These are phyloP conservation scores for Ganoderma boninense DNA, from an alignment of 1,284 basidiomycete genomes.

Conservation along the genomic window DNA sequence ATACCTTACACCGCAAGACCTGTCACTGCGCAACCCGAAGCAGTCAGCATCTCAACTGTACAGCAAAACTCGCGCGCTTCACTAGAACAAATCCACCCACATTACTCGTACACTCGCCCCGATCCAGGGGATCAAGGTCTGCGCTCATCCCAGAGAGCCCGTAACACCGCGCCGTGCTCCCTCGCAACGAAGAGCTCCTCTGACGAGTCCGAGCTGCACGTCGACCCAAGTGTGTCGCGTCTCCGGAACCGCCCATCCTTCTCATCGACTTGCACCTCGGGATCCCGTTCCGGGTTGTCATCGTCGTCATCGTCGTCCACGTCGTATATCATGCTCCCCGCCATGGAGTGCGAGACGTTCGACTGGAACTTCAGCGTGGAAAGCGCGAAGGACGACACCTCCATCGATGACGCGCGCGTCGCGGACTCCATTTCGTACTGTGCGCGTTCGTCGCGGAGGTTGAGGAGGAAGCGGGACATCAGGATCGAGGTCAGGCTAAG, in stretches of 20 bases:
- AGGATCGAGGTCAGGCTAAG: conserved; percentile 26
- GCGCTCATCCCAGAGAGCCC: background rate
- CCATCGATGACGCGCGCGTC: background rate
- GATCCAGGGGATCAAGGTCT: background rate
- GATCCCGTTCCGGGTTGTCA: background rate
- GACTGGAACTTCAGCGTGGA: conserved; percentile 16
- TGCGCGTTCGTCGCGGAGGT: conserved; percentile 28
- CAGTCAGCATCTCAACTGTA: no score
- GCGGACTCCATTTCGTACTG: conserved; percentile 11
- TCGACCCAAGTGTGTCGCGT: background rate
- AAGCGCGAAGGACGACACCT: background rate
- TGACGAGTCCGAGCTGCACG: background rate
- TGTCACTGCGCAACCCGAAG: background rate
- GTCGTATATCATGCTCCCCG: background rate
- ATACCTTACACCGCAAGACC: background rate
- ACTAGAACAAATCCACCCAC: background rate
- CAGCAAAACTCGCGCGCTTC: no score
- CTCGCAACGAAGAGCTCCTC: background rate
- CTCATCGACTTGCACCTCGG: conserved; percentile 2
- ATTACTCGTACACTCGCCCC: background rate
- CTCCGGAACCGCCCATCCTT: background rate
- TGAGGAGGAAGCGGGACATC: conserved; percentile 33
- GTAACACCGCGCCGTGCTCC: background rate
- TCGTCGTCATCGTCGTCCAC: background rate
- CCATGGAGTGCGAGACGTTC: conserved; percentile 10